A percentile compares a stretch with the other conserved stretches of the same genome.
Conservation (phyloP, 2,329 filamentous ascomycete species). For the Fusarium sp. region DNA sequence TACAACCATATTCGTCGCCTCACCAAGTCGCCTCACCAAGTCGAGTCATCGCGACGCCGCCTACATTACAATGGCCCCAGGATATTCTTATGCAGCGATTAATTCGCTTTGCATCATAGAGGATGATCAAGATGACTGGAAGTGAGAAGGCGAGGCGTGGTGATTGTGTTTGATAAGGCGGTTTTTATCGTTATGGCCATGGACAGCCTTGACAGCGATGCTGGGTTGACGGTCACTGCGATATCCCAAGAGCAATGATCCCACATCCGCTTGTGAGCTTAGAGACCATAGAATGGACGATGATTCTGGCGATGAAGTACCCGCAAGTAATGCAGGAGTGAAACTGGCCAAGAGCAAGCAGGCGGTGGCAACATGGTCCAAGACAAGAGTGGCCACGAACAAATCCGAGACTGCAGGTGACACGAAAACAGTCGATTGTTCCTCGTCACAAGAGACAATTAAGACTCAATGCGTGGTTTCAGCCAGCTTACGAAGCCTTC, state of each 20-base stretch:
- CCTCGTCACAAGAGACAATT: neutral
- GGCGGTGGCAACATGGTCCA: too few species aligned
- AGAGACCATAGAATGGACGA: too few species aligned
- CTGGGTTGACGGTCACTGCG: neutral
- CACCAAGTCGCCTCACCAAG: too few species aligned
- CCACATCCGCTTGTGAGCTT: neutral
- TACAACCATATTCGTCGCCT: too few species aligned
- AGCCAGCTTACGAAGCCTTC: neutral
- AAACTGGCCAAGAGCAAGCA: too few species aligned
- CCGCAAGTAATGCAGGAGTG: too few species aligned
- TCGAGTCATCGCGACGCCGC: neutral
- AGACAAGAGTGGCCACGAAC: too few species aligned
- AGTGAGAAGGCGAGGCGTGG: neutral
- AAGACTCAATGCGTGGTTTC: neutral
- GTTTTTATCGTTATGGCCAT: neutral
- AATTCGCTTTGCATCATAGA: neutral
- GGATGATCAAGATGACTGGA: neutral
- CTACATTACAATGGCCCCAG: neutral
- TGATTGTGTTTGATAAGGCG: neutral
- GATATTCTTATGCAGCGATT: neutral
- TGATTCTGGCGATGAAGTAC: too few species aligned
- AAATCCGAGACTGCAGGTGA: neutral
- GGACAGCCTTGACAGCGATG: neutral
- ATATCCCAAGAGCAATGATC: neutral
- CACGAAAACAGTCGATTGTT: neutral